A percentile compares a stretch with the other conserved stretches of the same genome.
These are phyloP conservation scores for Xylaria sp. DNA, from an alignment of 2,329 filamentous ascomycete genomes.

Conservation along the genomic window DNA sequence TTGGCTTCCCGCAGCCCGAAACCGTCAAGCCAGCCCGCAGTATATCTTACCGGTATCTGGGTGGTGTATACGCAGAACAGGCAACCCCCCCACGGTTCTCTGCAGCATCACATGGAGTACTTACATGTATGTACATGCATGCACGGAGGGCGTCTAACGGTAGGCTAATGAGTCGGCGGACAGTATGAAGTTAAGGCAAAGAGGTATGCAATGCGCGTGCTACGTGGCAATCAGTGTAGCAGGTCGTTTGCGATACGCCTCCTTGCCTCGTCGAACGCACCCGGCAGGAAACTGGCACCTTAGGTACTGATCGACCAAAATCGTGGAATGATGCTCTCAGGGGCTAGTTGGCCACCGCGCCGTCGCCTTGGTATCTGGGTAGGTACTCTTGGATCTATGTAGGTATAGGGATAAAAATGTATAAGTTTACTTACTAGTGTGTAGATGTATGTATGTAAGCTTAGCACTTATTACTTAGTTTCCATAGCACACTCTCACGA, in stretches of 20 bases:
- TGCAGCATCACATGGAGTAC: conserved; percentile 19
- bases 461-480: neutral
- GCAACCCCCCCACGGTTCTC: conserved; percentile 1
- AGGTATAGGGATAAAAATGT: neutral
- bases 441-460: neutral
- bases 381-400: neutral
- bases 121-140: conserved; percentile 6
- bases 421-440: neutral
- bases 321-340: neutral
- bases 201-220: conserved; percentile 27
- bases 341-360: too few species aligned
- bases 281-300: neutral
- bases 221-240: conserved; percentile 32
- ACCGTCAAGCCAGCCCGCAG: neutral
- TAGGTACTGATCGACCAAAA: neutral
- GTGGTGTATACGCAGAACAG: neutral
- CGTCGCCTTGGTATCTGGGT: too few species aligned
- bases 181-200: neutral
- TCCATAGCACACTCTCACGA: neutral
- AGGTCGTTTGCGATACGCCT: conserved; percentile 22
- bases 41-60: neutral
- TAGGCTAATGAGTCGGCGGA: neutral
- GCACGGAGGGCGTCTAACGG: neutral
- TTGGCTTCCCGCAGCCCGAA: neutral
- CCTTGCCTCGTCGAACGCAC: neutral